Evolutionary conservation across 2,329 filamentous ascomycete genomes (phyloP).

Genomic region (Penicillium sp.): DNA sequence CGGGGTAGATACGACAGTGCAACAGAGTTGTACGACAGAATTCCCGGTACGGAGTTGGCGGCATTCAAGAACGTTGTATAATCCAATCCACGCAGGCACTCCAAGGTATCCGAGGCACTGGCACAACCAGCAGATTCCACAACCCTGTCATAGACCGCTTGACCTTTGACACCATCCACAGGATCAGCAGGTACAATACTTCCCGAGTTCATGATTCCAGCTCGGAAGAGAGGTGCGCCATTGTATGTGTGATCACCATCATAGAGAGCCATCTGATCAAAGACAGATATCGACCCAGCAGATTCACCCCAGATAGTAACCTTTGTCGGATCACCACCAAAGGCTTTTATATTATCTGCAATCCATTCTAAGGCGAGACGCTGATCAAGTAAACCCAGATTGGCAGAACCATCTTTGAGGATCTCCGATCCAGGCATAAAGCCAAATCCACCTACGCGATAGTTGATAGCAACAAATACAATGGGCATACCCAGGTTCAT

Average conservation of each 20-base stretch:
- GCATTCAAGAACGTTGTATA: slow-evolving; percentile 64
- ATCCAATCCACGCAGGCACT: slow-evolving; percentile 55
- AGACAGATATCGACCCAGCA: slow-evolving; percentile 73
- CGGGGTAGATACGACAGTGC: slow-evolving; percentile 76
- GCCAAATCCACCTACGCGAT: slow-evolving; percentile 75
- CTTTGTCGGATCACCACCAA: slow-evolving; percentile 79
- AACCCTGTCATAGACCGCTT: slow-evolving; percentile 60
- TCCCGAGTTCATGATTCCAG: slow-evolving; percentile 78
- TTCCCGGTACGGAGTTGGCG: slow-evolving; percentile 70
- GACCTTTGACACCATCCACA: slow-evolving; percentile 70
- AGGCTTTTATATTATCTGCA: slow-evolving; percentile 75
- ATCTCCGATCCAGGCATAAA: slow-evolving; percentile 74
- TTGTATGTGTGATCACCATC: slow-evolving; percentile 76
- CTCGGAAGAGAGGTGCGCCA: slow-evolving; percentile 74
- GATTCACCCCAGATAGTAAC: slow-evolving; percentile 82
- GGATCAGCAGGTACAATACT: slow-evolving; percentile 65
- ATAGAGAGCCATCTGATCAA: slow-evolving; percentile 77
- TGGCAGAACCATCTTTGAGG: slow-evolving; percentile 69
- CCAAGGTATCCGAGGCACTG: slow-evolving; percentile 50
- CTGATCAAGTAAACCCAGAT: slow-evolving; percentile 76
- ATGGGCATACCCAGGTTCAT: slow-evolving; percentile 65
- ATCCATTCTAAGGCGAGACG: slow-evolving; percentile 76
- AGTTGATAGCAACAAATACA: slow-evolving; percentile 78
- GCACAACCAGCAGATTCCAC: slow-evolving; percentile 55
- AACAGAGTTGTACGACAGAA: slow-evolving; percentile 71